Conservation (phyloP, 306 rosid species). For the Senna tora region DNA sequence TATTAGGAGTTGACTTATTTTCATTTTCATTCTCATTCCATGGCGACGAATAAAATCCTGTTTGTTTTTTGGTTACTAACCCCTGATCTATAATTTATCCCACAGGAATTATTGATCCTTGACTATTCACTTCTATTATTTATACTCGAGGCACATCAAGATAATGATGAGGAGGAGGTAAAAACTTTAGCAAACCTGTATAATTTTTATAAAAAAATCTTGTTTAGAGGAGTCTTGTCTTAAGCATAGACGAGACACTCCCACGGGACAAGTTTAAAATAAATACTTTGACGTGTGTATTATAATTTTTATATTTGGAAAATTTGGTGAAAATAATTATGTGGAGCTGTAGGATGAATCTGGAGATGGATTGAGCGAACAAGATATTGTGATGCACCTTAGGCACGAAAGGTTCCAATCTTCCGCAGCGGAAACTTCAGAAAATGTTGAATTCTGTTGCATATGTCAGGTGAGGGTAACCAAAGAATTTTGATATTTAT, state of each 20-base stretch:
- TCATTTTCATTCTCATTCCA: background rate
- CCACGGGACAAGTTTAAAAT: background rate
- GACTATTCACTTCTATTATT: constrained; percentile 6
- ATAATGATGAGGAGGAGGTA: constrained; percentile 33
- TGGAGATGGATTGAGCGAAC: constrained; percentile 18
- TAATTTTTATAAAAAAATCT: background rate
- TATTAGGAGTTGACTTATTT: background rate
- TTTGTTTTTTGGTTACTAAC: constrained; percentile 8
- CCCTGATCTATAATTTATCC: constrained; percentile 6
- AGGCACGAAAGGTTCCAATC: background rate
- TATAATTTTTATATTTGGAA: background rate
- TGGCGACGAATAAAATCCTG: background rate
- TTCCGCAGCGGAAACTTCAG: background rate
- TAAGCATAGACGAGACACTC: background rate
- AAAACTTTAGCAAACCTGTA: background rate
- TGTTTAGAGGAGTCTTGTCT: background rate
- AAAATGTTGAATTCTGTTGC: constrained; percentile 21
- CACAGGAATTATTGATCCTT: constrained; percentile 30
- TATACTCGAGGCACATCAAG: background rate
- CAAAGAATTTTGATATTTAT: background rate
- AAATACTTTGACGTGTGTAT: background rate
- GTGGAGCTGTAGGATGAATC: constrained; percentile 11
- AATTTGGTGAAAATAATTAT: background rate
- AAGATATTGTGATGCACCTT: background rate
- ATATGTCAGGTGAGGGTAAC: constrained; percentile 43